These are phyloP conservation scores for Tetracladium marchalianum DNA, from an alignment of 495 filamentous ascomycete genomes.

Conservation along the genomic window DNA sequence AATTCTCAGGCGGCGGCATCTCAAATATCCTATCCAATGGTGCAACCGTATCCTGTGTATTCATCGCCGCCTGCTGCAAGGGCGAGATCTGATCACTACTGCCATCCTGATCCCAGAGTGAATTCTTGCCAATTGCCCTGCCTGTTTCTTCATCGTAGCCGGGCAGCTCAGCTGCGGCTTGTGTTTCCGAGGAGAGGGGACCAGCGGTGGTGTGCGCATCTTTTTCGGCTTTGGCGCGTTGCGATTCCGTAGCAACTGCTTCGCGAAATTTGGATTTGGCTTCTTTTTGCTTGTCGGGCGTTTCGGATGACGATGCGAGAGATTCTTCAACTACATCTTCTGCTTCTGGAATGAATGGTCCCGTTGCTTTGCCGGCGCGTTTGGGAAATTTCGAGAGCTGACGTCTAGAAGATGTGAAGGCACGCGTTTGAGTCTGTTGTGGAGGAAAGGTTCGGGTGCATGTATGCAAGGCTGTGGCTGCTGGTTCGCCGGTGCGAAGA, in stretches of 20 bases:
- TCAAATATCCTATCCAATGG: conserved; percentile 26
- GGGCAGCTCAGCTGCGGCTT: conserved; percentile 11
- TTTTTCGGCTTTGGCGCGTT: neutral
- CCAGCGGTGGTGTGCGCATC: conserved; percentile 7
- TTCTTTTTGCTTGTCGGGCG: conserved; percentile 14
- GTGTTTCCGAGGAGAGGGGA: conserved; percentile 16
- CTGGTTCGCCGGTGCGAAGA: conserved; percentile 11
- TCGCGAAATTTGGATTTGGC: conserved; percentile 5
- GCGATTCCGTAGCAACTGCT: conserved; percentile 1
- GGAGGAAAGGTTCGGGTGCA: conserved; percentile 2
- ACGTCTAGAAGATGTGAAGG: conserved; percentile 24
- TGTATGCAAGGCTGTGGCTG: conserved; percentile 3
- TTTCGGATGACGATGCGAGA: conserved; percentile 1
- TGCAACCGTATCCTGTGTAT: conserved; percentile 18
- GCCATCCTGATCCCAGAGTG: conserved; percentile 2
- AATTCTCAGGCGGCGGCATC: conserved; percentile 24
- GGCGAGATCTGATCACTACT: conserved; percentile 8
- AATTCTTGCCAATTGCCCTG: neutral
- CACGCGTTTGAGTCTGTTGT: conserved; percentile 7
- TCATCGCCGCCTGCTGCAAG: conserved; percentile 14
- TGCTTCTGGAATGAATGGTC: conserved; percentile 31
- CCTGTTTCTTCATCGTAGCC: conserved; percentile 5
- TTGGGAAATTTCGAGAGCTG: conserved; percentile 25
- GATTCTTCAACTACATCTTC: conserved; percentile 9
- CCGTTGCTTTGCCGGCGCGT: conserved; percentile 56